Evolutionary conservation across 2,329 filamentous ascomycete genomes (phyloP).

Genomic region (Colletotrichum plurivorum): DNA sequence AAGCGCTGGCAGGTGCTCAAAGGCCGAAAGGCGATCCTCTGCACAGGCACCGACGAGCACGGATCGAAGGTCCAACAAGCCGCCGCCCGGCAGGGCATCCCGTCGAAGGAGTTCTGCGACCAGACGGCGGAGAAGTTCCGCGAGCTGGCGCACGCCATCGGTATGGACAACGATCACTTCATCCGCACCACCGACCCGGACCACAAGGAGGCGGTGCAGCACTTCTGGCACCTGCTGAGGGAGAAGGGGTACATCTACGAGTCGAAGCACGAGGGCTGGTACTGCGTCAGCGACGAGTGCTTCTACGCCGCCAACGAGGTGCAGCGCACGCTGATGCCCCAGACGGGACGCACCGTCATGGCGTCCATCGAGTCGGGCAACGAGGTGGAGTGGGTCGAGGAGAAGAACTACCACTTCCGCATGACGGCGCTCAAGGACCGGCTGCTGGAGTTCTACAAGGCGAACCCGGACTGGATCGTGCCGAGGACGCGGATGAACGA

Average conservation of each 20-base stretch:
- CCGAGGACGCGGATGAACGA: constrained; percentile 82
- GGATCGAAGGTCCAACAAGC: constrained; percentile 97
- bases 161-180: constrained; percentile 86
- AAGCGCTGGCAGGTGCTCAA: constrained; percentile 91
- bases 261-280: constrained; percentile 93
- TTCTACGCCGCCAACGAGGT: constrained; percentile 89
- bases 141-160: constrained; percentile 77
- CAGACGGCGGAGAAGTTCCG: constrained; percentile 84
- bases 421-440: constrained; percentile 86
- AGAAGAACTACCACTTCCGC: constrained; percentile 95
- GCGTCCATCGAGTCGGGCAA: constrained; percentile 89
- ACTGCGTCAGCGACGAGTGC: constrained; percentile 95
- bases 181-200: constrained; percentile 90
- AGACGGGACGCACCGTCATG: constrained; percentile 87
- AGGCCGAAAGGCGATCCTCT: constrained; percentile 79
- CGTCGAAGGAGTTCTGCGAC: constrained; percentile 91
- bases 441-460: constrained; percentile 83
- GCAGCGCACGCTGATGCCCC: constrained; percentile 80
- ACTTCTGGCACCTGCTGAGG: constrained; percentile 88
- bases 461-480: constrained; percentile 83
- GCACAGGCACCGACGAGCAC: constrained; percentile 97
- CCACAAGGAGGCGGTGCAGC: constrained; percentile 87
- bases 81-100: constrained; percentile 77
- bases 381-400: constrained; percentile 94
- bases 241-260: constrained; percentile 86